Conservation (phyloP, 2,329 filamentous ascomycete species). For the Trichoderma guizhouense region DNA sequence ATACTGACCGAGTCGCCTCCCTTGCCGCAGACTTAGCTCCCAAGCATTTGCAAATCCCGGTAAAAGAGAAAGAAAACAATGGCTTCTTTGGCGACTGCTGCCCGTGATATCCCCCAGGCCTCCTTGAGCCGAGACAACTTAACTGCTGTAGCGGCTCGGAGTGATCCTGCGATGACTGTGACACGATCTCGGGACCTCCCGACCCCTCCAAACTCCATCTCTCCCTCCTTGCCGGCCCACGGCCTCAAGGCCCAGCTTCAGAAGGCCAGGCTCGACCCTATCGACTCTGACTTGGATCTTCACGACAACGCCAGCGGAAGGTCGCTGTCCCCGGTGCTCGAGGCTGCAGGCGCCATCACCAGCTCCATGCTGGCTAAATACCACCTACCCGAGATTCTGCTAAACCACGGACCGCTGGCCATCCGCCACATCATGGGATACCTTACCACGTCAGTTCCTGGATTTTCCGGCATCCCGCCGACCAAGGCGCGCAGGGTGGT, state of each 20-base stretch:
- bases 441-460: constrained; percentile 87
- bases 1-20: constrained; percentile 13
- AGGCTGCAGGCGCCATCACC: constrained; percentile 80
- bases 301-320: constrained; percentile 52
- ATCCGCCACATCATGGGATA: constrained; percentile 96
- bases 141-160: constrained; percentile 67
- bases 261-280: constrained; percentile 56
- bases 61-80: constrained; percentile 43
- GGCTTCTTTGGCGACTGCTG: constrained; percentile 64
- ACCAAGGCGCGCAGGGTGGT: constrained; percentile 88
- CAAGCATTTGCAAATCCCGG: constrained; percentile 41
- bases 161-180: constrained; percentile 56
- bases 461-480: constrained; percentile 83
- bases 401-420: constrained; percentile 84
- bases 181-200: constrained; percentile 66
- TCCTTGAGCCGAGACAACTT: constrained; percentile 65
- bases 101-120: constrained; percentile 64
- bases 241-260: constrained; percentile 68
- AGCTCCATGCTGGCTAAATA: constrained; percentile 81
- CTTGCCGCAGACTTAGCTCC: constrained; percentile 38
- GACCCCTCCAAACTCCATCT: constrained; percentile 94
- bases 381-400: constrained; percentile 84
- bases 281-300: constrained; percentile 86
- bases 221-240: constrained; percentile 78
- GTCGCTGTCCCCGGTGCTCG: constrained; percentile 51